These are phyloP conservation scores for Exophiala viscosa DNA, from an alignment of 2,329 filamentous ascomycete species.

Conservation along the genomic window DNA sequence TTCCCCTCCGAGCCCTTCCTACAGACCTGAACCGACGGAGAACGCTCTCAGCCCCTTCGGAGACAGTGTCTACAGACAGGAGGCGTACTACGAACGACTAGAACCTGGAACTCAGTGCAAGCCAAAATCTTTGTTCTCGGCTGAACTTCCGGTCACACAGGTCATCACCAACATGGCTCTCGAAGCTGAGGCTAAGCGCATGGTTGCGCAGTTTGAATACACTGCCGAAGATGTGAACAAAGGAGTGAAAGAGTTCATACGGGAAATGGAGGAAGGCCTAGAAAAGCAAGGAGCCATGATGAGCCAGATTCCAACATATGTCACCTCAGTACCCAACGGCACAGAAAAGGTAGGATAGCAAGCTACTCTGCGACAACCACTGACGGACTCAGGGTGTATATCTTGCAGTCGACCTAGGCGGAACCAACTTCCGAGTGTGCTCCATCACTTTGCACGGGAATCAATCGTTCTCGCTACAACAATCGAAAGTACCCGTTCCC, in stretches of 20 bases:
- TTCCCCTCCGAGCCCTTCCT: slow-evolving; percentile 2
- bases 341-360: slow-evolving; percentile 75
- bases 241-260: slow-evolving; percentile 79
- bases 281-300: slow-evolving; percentile 72
- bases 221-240: slow-evolving; percentile 71
- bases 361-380: slow-evolving; percentile 7
- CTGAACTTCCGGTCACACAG: slow-evolving; percentile 23
- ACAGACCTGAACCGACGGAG: not conserved
- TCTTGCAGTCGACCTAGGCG: slow-evolving; percentile 94
- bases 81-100: slow-evolving; percentile 28
- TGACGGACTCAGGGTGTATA: slow-evolving; percentile 70
- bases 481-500: slow-evolving; percentile 88
- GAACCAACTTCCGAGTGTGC: slow-evolving; percentile 97
- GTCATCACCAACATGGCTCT: slow-evolving; percentile 35
- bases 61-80: slow-evolving; percentile 29
- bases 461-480: slow-evolving; percentile 89
- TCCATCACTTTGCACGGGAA: slow-evolving; percentile 91
- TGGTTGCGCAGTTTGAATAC: slow-evolving; percentile 84
- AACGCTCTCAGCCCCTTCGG: slow-evolving; percentile 25
- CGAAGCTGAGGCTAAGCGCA: slow-evolving; percentile 68
- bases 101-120: slow-evolving; percentile 29
- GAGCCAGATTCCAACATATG: slow-evolving; percentile 96
- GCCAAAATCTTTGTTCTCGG: slow-evolving; percentile 27
- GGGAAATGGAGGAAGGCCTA: slow-evolving; percentile 83
- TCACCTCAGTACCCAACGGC: slow-evolving; percentile 92